phyloP scores from a whole-genome alignment of 176 grass and related monocot species.

The Canna indica region DNA sequence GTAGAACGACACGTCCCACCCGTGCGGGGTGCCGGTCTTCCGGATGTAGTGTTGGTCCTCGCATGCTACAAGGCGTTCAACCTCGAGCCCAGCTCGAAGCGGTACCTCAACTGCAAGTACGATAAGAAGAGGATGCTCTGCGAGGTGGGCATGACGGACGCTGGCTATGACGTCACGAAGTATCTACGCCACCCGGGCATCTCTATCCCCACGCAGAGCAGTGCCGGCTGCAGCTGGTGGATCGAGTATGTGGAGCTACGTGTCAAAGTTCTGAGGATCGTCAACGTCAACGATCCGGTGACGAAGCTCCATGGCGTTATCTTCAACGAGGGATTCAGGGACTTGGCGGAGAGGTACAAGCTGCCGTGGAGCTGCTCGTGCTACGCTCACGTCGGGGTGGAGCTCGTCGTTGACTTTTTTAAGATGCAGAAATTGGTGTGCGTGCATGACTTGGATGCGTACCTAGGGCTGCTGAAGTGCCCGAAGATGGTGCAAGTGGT shows the following conservation, averaged over 20 bases:
- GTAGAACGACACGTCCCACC: conserved; percentile 96
- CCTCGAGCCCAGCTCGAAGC: conserved; percentile 37
- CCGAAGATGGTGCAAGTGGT: too few species aligned
- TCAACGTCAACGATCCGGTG: conserved; percentile 86
- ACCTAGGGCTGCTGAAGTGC: conserved; percentile 46
- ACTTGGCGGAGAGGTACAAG: too few species aligned
- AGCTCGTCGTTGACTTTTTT: conserved; percentile 59
- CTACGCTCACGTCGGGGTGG: conserved; percentile 72
- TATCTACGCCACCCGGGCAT: conserved; percentile 54
- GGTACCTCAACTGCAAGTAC: conserved; percentile 84
- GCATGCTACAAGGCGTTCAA: conserved; percentile 42
- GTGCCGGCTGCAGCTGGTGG: conserved; percentile 29
- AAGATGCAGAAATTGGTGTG: conserved; percentile 31
- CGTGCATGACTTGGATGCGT: conserved; percentile 65
- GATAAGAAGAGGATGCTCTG: conserved; percentile 28
- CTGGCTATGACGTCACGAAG: conserved; percentile 38
- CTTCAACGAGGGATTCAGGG: too few species aligned
- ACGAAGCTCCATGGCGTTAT: conserved; percentile 75
- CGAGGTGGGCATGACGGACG: conserved; percentile 19
- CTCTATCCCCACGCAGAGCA: conserved; percentile 13
- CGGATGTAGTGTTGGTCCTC: conserved; percentile 95
- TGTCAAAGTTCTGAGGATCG: conserved; percentile 58
- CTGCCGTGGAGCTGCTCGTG: too few species aligned
- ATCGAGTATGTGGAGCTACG: conserved; percentile 52
- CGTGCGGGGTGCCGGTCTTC: conserved; percentile 53